Percentiles rank a stretch among this genome's conserved stretches.
Evolutionary conservation across 164 flowering plant genomes (phyloP).

Genomic region (Santalum album): DNA sequence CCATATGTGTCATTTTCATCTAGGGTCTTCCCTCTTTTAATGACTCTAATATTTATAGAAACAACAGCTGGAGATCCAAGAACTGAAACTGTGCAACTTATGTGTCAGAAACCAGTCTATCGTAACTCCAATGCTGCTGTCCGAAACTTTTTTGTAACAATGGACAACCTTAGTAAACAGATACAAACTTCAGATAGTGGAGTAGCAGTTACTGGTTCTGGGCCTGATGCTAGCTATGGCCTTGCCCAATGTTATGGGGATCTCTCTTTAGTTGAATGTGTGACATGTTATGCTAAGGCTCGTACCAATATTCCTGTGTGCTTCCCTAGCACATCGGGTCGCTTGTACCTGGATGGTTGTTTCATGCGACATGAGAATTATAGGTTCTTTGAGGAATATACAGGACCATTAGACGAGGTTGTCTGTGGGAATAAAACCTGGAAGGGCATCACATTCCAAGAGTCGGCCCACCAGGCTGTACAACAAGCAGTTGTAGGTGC

Average conservation of each 20-base stretch:
- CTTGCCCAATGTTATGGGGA: slow-evolving; percentile 90
- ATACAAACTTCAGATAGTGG: slow-evolving; percentile 49
- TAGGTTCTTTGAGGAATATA: slow-evolving; percentile 51
- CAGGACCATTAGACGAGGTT: slow-evolving; percentile 41
- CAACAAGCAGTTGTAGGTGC: slow-evolving; percentile 35
- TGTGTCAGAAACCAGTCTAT: slow-evolving; percentile 36
- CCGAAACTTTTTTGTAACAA: slow-evolving; percentile 56
- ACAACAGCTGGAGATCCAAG: slow-evolving; percentile 48
- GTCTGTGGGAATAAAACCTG: slow-evolving; percentile 51
- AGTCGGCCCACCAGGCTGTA: slow-evolving; percentile 44
- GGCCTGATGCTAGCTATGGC: slow-evolving; percentile 52
- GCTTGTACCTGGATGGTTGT: slow-evolving; percentile 72
- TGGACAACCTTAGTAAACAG: slow-evolving; percentile 65
- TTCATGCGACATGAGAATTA: slow-evolving; percentile 67
- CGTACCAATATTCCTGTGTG: slow-evolving; percentile 69
- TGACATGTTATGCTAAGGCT: slow-evolving; percentile 59
- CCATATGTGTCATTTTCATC: not conserved
- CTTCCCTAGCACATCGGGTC: slow-evolving; percentile 48
- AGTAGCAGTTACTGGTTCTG: slow-evolving; percentile 37
- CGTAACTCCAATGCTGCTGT: slow-evolving; percentile 50
- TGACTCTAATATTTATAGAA: slow-evolving; percentile 12
- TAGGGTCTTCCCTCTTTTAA: slow-evolving; percentile 14
- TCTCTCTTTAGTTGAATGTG: slow-evolving; percentile 59
- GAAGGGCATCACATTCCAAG: slow-evolving; percentile 28
- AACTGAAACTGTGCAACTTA: slow-evolving; percentile 31